A percentile compares a stretch with the other conserved stretches of the same genome.
Conservation (phyloP, 306 rosid genomes). For the Spatholobus suberectus region DNA sequence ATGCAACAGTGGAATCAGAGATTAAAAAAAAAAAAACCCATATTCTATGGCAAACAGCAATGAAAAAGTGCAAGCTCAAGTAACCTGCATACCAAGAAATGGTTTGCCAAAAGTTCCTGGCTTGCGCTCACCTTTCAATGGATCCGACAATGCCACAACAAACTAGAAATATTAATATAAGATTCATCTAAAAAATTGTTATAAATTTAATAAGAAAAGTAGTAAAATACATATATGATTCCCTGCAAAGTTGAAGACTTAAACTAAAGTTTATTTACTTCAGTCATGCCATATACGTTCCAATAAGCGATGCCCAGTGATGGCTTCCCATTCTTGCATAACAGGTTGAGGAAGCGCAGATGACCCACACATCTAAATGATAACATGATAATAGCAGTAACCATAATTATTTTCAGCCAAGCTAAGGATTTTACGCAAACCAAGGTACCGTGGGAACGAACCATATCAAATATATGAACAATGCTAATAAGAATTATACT, state of each 20-base stretch:
- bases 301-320: too few species aligned
- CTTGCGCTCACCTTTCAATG: slow-evolving; percentile 84
- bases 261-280: too few species aligned
- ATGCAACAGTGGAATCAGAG: slow-evolving; percentile 23
- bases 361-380: slow-evolving; percentile 92
- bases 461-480: slow-evolving; percentile 1
- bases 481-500: slow-evolving; percentile 20
- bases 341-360: slow-evolving; percentile 94
- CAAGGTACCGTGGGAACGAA: slow-evolving; percentile 11
- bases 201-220: too few species aligned
- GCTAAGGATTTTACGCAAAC: slow-evolving; percentile 27
- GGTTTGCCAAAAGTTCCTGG: slow-evolving; percentile 97
- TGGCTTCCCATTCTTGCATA: slow-evolving; percentile 87
- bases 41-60: slow-evolving; percentile 18
- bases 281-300: too few species aligned
- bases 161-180: slow-evolving; percentile 62
- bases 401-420: not conserved
- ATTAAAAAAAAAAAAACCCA: slow-evolving; percentile 22
- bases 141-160: slow-evolving; percentile 96
- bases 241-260: too few species aligned
- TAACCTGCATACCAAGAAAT: slow-evolving; percentile 89
- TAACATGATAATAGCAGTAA: slow-evolving; percentile 26
- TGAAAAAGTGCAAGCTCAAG: slow-evolving; percentile 34
- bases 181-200: slow-evolving; percentile 33
- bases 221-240: too few species aligned